Conservation (phyloP, 1,284 basidiomycete species). For the Tylopilus orsonianus region DNA sequence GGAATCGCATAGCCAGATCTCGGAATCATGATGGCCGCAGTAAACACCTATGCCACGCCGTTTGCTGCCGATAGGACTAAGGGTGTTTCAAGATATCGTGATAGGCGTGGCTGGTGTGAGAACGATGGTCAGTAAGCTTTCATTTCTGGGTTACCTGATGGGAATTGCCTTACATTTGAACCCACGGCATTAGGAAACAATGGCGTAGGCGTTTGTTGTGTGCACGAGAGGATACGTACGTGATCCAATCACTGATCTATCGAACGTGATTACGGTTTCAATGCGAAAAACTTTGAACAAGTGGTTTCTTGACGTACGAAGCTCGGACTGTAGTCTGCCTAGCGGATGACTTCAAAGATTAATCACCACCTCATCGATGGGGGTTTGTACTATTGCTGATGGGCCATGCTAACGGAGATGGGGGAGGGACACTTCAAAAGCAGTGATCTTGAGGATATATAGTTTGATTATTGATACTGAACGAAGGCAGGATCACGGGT, state of each 20-base stretch:
- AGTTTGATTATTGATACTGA: slow-evolving; percentile 11
- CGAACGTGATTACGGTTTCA: slow-evolving; percentile 8
- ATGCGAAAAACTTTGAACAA: slow-evolving; percentile 10
- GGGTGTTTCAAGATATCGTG: too few relatives aligned
- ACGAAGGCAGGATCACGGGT: slow-evolving; percentile 4
- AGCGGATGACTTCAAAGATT: not conserved
- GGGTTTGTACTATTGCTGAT: not conserved
- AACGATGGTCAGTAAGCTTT: too few relatives aligned
- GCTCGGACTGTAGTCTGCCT: not conserved
- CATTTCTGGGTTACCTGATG: slow-evolving; percentile 20
- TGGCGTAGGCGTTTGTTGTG: slow-evolving; percentile 13
- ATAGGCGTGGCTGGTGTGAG: too few relatives aligned
- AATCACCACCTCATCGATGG: not conserved
- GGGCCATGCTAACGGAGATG: slow-evolving; percentile 25
- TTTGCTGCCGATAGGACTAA: too few relatives aligned
- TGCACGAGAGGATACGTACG: not conserved
- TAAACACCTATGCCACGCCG: slow-evolving; percentile 3
- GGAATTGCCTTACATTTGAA: too few relatives aligned
- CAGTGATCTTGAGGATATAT: slow-evolving; percentile 10
- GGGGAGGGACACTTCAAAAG: slow-evolving; percentile 12
- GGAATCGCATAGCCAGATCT: slow-evolving; percentile 22
- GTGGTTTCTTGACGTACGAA: slow-evolving; percentile 3
- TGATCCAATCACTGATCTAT: slow-evolving; percentile 4
- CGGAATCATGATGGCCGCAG: slow-evolving; percentile 15
- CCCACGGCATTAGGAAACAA: slow-evolving; percentile 27